Evolutionary conservation across 2,329 filamentous ascomycete species (phyloP), one percentile per base, ranked within the genome.

Genomic region (Nigrospora oryzae): DNA sequence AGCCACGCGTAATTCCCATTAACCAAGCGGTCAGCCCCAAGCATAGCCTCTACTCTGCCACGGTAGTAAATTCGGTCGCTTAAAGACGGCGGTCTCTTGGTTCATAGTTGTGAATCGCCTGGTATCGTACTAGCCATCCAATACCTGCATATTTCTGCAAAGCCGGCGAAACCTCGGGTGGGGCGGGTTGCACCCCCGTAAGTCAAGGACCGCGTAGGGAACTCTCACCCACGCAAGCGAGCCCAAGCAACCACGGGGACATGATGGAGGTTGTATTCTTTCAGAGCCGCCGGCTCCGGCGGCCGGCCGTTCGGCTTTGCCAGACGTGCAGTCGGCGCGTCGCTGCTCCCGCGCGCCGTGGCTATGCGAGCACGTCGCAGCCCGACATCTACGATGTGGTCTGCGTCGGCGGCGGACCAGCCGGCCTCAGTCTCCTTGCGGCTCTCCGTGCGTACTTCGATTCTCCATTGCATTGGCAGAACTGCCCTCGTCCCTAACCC

Each of bases 301-400:
- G 48, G 36, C 52, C 57, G 14, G 38, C 51, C 2, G 47, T 45
- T 7, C 50, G 33, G 11, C 5, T 77, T 44, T 78, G 74, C 56
- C 64, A 61, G 42, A 68, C 65, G 55, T 78, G 75, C 52, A 66
- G 63, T 42, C 67, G 60, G 28, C 63, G 60, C 47, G 47, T 63
- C n/a, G 60, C 59, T 43, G 56, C 53, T 35, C 65, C 65, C 47
- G 49, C 58, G 23, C 61, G 61, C 47, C 60, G 71, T 47, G 53
- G 63, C 35, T 77, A 71, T 47, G 62, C 71, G 19, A 70, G 63
- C 37, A 56, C 59, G 13, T 48, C 61, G 39, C 56, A 60, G 42
- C 79, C 81, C 11, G 86, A 94, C 52, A 82, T 95, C 56, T 96
- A 93, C 70, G 89, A 95, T 76, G 85, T 95, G 31, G 88, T 95